Base-by-base conservation (phyloP, 176 grass and related monocot genomes). In the Pontederia crassipes region DNA sequence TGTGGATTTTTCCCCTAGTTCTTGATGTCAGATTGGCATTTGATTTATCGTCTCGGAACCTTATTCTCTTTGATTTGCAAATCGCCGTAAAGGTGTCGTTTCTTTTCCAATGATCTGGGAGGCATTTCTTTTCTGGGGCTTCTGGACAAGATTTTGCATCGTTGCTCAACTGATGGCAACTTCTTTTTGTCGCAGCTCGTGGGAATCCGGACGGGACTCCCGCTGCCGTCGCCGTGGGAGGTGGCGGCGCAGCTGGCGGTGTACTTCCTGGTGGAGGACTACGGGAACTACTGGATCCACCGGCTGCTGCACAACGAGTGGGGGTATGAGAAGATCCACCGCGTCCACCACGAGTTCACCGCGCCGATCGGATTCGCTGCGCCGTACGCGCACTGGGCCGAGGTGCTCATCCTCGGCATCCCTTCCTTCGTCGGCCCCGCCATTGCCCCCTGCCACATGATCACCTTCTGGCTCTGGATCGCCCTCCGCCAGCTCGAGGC, bases 381-480 rank as follows among this genome's bases (percentile, higher is more conserved):
- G 3, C 85, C 89, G 8, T 89, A 95, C 12, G 89, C 81, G 2
- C 89, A 95, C 17, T 95, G 89, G 89, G 81, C 85, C 10, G 89
- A 95, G 78, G 85, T 95, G 46, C 82, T 95, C 8, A 72, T 95
- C 49, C 78, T 89, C 2, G 89, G 89, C 46, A 89, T 95, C 26
- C 89, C 89, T 29, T 82, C 89, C 60, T 85, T 89, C 24, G 58
- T 32, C 0, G 89, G 89, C 8, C 89, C 89, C 1, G 81, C 76
- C 13, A 80, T 95, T 3, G 85, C 79, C 18, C 89, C 89, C 0
- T 68, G 89, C 68, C 89, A 95, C 72, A 89, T 85, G 81, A 78
- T 95, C 76, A 95, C 89, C 7, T 78, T 95, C 73, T 95, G 81
- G 81, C 75, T 95, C 49, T 95, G 89, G 89, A 89, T 89, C 54